Base-by-base conservation (phyloP, 768 basidiomycete species). In the Lanmaoa rubissima region DNA sequence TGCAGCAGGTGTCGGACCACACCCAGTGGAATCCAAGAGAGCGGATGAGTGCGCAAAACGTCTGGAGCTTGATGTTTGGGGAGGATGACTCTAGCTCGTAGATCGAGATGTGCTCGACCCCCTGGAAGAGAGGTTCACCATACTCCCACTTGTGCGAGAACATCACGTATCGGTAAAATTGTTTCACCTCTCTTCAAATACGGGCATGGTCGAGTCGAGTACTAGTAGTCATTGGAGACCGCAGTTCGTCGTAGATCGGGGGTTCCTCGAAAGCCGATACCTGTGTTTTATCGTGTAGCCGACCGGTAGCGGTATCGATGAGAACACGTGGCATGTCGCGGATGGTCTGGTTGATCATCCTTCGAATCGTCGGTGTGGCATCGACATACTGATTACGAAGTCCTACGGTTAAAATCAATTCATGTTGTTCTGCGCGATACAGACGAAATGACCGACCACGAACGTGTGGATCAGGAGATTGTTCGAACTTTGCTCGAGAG, bases 91-190 rank as follows among this genome's bases (percentile, higher is more conserved):
- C 21, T 24, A 24, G 21, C 21, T 24, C 21, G 21, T 24, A 24
- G 21, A 24, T 24, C 21, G 21, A 24, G 21, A 24, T 24, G 21
- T 24, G 21, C 21, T 24, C 21, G 21, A 24, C 21, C 21, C 21
- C 21, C 21, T 24, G 21, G 21, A 24, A 24, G 21, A 24, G 21
- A 2, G 21, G 21, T 24, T 24, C 21, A 24, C 21, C 21, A 24
- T 24, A 24, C 21, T 24, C 21, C 21, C 3, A 24, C 21, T 24
- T 24, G 21, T 24, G 21, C 21, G 21, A 24, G 21, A 24, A 4
- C 58, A 55, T 58, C 9, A 39, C 54, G 6, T 60, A 60, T 32
- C 21, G 12, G 16, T 60, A 60, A 10, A 51, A 59, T 1, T 10
- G 6, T 8, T 34, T 39, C 16, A 48, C 58, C 12, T 8, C 53